Conservation (phyloP, 1,139 yeast genomes). For the Trichomonascaceae sp. region DNA sequence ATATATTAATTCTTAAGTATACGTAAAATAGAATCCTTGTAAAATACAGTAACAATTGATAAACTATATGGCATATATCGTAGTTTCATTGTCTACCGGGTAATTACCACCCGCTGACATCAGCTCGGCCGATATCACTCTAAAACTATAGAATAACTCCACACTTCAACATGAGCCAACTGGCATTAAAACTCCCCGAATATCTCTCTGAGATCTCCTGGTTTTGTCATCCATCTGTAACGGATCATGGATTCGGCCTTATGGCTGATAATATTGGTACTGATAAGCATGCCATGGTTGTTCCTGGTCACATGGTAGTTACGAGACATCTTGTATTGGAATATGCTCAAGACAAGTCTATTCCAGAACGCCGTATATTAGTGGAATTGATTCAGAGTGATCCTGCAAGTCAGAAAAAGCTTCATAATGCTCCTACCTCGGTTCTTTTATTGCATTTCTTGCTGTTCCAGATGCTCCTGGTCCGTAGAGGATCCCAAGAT, state of each 20-base stretch:
- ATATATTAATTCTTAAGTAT: too few species aligned
- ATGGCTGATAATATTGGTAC: conserved; percentile 1
- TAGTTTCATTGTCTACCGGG: not conserved
- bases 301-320: conserved; percentile 21
- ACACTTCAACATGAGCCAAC: not conserved
- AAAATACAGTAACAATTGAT: not conserved
- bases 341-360: conserved; percentile 16
- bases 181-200: conserved; percentile 3
- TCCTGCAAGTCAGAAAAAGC: conserved; percentile 11
- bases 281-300: conserved; percentile 12
- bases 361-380: conserved; percentile 18
- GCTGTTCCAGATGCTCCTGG: conserved; percentile 18
- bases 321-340: conserved; percentile 16
- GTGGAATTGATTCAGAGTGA: conserved; percentile 14
- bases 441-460: conserved; percentile 20
- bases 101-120: not conserved
- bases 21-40: too few species aligned
- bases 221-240: conserved; percentile 9
- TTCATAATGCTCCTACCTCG: conserved; percentile 1
- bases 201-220: conserved; percentile 1
- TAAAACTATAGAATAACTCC: not conserved
- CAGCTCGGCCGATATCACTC: not conserved
- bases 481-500: conserved; percentile 21
- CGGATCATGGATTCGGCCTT: conserved; percentile 17
- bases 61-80: not conserved